Conservation (phyloP, 2,329 filamentous ascomycete genomes). For the Massarina eburnea region DNA sequence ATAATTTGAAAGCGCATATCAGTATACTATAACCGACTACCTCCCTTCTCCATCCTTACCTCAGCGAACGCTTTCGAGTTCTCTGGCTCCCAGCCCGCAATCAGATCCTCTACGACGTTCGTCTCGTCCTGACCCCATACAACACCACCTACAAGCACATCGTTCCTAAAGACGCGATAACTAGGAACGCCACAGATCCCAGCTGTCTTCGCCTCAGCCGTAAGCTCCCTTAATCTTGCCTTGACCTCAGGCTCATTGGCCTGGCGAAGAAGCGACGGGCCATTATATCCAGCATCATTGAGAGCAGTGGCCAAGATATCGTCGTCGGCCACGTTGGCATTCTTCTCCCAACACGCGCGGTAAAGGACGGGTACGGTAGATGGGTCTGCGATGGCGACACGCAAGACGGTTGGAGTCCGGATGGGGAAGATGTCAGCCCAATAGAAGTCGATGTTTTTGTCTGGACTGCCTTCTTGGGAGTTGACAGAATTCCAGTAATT, state of each 20-base stretch:
- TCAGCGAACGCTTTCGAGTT: constrained; percentile 4
- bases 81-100: constrained; percentile 33
- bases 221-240: constrained; percentile 26
- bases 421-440: constrained; percentile 38
- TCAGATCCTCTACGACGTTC: constrained; percentile 37
- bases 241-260: constrained; percentile 29
- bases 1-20: too few relatives aligned
- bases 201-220: constrained; percentile 30
- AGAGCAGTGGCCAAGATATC: constrained; percentile 24
- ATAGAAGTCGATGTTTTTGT: constrained; percentile 29
- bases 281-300: constrained; percentile 29
- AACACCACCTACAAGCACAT: constrained; percentile 24
- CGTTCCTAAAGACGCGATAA: constrained; percentile 28
- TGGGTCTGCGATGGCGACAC: constrained; percentile 33
- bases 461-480: constrained; percentile 23
- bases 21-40: not conserved
- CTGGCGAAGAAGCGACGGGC: constrained; percentile 23
- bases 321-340: constrained; percentile 31
- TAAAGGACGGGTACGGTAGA: constrained; percentile 23
- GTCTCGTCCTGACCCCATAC: constrained; percentile 41
- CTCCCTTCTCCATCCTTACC: not conserved
- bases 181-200: constrained; percentile 39
- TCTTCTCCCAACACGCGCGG: constrained; percentile 37
- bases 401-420: constrained; percentile 34
- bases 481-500: constrained; percentile 37